Conservation (phyloP, 2,329 filamentous ascomycete species). For the Aspergillus jensenii region DNA sequence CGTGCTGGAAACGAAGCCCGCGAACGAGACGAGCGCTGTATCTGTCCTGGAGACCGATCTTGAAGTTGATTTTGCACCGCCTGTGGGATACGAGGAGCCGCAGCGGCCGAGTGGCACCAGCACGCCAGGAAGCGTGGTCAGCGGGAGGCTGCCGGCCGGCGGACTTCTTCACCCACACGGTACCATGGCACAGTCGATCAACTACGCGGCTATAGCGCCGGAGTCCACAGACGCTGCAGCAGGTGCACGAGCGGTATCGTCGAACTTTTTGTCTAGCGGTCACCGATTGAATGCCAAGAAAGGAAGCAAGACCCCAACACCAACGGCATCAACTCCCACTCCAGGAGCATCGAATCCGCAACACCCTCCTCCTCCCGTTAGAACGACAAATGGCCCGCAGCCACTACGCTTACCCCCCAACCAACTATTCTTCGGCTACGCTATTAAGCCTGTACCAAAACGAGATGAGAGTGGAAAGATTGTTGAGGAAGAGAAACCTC, state of each 20-base stretch:
- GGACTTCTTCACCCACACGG: conserved; percentile 80
- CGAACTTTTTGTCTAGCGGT: conserved; percentile 77
- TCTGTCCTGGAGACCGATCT: conserved; percentile 96
- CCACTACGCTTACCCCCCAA: conserved; percentile 81
- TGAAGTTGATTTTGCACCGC: conserved; percentile 91
- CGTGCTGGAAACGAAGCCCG: conserved; percentile 89
- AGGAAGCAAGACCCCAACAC: conserved; percentile 70
- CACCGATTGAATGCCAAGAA: conserved; percentile 84
- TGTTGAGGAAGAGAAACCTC: conserved; percentile 63
- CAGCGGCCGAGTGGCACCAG: conserved; percentile 77
- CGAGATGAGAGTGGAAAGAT: conserved; percentile 66
- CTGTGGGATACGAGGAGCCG: conserved; percentile 91
- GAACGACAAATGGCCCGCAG: conserved; percentile 74
- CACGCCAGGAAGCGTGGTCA: conserved; percentile 70
- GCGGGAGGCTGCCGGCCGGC: conserved; percentile 63
- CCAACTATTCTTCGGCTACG: conserved; percentile 95
- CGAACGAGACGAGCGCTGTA: conserved; percentile 75
- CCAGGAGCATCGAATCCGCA: conserved; percentile 54
- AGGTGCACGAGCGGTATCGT: conserved; percentile 64
- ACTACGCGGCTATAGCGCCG: conserved; percentile 87
- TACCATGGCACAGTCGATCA: conserved; percentile 97
- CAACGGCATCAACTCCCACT: conserved; percentile 72
- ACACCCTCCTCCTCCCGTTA: conserved; percentile 43
- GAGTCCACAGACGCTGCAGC: conserved; percentile 65
- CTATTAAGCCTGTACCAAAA: conserved; percentile 83